Conservation (phyloP, 116 monocot genomes). For the Thalassia testudinum region DNA sequence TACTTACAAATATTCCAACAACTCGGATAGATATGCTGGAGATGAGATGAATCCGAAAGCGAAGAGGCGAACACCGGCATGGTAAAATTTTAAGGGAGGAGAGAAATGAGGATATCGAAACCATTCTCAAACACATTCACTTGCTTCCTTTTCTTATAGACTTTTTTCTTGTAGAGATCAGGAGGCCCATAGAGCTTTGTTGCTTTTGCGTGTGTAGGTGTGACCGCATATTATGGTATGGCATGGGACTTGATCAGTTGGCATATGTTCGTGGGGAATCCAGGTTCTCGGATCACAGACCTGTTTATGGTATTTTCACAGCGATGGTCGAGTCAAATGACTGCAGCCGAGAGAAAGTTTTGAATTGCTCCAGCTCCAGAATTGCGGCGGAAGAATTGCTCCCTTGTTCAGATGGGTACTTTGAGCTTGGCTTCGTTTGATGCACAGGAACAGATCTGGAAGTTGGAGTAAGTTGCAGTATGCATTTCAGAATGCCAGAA, state of each 20-base stretch:
- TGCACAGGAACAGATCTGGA: not conserved
- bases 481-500: no score
- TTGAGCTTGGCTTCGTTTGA: slow-evolving; percentile 7
- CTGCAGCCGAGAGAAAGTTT: slow-evolving; percentile 12
- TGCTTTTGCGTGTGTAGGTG: slow-evolving; percentile 25
- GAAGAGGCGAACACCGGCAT: slow-evolving; percentile 78
- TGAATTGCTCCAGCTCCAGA: slow-evolving; percentile 25
- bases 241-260: slow-evolving; percentile 49
- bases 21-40: slow-evolving; percentile 66
- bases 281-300: slow-evolving; percentile 56
- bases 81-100: no score
- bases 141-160: no score
- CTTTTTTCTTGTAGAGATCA: no score
- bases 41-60: slow-evolving; percentile 28
- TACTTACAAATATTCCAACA: slow-evolving; percentile 79
- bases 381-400: slow-evolving; percentile 48
- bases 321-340: slow-evolving; percentile 41
- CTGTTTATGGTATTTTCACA: slow-evolving; percentile 49
- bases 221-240: slow-evolving; percentile 71
- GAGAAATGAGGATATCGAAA: no score
- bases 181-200: no score
- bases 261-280: slow-evolving; percentile 67
- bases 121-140: no score
- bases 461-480: no score
- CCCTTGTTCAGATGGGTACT: slow-evolving; percentile 31